Conservation (phyloP, 805 yeast genomes). For the Zygosaccharomyces siamensis region DNA sequence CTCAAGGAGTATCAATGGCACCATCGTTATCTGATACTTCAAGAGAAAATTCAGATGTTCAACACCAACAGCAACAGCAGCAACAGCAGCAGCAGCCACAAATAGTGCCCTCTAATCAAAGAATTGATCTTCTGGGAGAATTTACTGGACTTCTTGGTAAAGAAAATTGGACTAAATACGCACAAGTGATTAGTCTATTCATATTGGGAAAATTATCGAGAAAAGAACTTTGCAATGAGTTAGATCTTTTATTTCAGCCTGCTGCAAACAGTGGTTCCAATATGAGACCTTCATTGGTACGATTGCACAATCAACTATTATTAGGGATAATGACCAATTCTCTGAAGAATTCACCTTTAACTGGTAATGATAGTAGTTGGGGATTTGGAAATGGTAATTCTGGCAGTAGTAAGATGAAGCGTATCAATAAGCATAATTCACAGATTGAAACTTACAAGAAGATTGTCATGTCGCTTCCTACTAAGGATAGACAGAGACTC, state of each 20-base stretch:
- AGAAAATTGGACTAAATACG: conserved; percentile 77
- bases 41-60: conserved; percentile 1
- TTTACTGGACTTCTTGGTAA: conserved; percentile 69
- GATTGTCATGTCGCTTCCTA: conserved; percentile 80
- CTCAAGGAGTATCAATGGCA: conserved; percentile 5
- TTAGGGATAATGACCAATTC: conserved; percentile 82
- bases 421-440: conserved; percentile 45
- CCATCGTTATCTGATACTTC: conserved; percentile 7
- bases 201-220: conserved; percentile 76
- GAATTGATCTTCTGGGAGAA: conserved; percentile 67
- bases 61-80: conserved; percentile 7
- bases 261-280: conserved; percentile 4
- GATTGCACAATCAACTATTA: conserved; percentile 74
- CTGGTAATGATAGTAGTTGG: conserved; percentile 51
- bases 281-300: conserved; percentile 20
- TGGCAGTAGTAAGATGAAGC: conserved; percentile 41
- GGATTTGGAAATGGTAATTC: conserved; percentile 47
- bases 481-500: conserved; percentile 77
- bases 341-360: conserved; percentile 68
- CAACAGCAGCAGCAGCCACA: conserved; percentile 7
- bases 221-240: conserved; percentile 57
- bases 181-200: conserved; percentile 70
- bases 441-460: conserved; percentile 80
- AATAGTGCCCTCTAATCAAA: conserved; percentile 18
- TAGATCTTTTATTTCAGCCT: conserved; percentile 47